Conservation (phyloP, 495 filamentous ascomycete species). For the Jackrogersella multiformis region DNA sequence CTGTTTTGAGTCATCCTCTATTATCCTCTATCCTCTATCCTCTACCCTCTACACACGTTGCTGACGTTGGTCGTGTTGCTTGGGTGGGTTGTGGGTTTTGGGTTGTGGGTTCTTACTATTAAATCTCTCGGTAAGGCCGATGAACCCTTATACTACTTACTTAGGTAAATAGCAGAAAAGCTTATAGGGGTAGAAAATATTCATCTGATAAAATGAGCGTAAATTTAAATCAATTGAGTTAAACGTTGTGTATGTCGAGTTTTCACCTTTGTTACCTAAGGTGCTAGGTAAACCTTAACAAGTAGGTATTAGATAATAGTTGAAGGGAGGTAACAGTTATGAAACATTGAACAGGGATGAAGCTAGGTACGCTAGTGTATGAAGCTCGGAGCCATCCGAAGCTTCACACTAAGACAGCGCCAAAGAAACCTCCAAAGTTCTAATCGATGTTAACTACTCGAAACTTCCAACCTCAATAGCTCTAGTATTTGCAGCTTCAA, state of each 20-base stretch:
- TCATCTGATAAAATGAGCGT: neutral
- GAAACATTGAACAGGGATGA: constrained; percentile 15
- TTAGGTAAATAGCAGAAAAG: neutral
- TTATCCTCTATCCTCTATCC: no score
- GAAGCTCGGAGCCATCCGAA: constrained; percentile 25
- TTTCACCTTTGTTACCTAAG: no score
- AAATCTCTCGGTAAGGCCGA: constrained; percentile 15
- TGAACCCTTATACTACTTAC: neutral
- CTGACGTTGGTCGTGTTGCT: no score
- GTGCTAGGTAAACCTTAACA: no score
- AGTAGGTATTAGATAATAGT: neutral
- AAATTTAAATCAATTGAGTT: neutral
- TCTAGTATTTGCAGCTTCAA: neutral
- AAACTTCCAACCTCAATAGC: neutral
- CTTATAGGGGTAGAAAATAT: neutral
- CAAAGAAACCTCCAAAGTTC: neutral
- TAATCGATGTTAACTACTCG: constrained; percentile 5
- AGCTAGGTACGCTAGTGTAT: no score
- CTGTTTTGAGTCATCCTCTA: neutral
- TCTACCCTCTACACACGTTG: no score
- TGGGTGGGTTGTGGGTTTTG: no score
- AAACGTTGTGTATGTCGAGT: neutral
- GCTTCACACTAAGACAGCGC: constrained; percentile 7
- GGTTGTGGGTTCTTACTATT: neutral
- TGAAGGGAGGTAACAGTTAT: neutral